Evolutionary conservation across 2,329 filamentous ascomycete species (phyloP).

Genomic region (Neopestalotiopsis sp.): DNA sequence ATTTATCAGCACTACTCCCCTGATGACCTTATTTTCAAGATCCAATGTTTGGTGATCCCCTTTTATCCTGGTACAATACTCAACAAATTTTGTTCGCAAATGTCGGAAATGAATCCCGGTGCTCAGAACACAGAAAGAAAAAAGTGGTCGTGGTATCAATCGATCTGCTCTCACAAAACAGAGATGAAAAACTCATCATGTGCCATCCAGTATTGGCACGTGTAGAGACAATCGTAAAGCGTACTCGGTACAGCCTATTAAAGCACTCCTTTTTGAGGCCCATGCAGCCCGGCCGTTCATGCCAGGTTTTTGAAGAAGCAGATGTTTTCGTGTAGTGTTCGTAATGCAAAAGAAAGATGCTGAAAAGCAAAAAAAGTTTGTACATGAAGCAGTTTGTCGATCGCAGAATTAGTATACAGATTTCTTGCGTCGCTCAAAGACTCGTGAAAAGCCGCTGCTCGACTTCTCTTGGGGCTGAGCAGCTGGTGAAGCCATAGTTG

Average conservation of each 20-base stretch:
- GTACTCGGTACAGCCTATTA: background rate
- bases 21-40: background rate
- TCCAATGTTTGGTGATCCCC: background rate
- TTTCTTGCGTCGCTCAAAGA: conserved; percentile 58
- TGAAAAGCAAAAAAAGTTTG: conserved; percentile 19
- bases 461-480: conserved; percentile 38
- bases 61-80: background rate
- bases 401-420: conserved; percentile 34
- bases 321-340: background rate
- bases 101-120: background rate
- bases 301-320: background rate
- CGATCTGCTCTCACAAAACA: background rate
- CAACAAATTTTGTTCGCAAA: background rate
- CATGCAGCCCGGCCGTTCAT: background rate
- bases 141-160: background rate
- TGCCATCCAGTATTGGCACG: background rate
- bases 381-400: conserved; percentile 23
- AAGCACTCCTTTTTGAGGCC: background rate
- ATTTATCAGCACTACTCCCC: background rate
- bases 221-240: background rate
- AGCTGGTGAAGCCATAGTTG: conserved; percentile 32
- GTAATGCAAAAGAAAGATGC: background rate
- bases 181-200: background rate
- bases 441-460: conserved; percentile 48
- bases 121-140: background rate